Percentiles rank a stretch among this genome's conserved stretches.
Conservation (phyloP, 129 eudicot species). For the Chrysanthemum makinoi region DNA sequence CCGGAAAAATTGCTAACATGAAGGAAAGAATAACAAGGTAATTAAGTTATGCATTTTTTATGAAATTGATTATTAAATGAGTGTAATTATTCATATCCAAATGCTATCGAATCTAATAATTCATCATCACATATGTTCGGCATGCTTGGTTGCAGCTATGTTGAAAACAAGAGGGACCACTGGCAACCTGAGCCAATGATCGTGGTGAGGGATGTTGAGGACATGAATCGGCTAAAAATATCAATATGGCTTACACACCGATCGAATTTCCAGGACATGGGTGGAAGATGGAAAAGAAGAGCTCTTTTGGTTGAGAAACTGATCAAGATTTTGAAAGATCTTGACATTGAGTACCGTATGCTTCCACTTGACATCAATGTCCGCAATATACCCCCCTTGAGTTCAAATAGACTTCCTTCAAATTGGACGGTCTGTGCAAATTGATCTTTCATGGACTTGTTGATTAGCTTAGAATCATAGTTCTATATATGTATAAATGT, state of each 20-base stretch:
- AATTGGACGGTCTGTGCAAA: constrained; percentile 30
- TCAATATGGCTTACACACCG: constrained; percentile 46
- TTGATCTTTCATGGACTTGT: background rate
- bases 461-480: background rate
- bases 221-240: constrained; percentile 44
- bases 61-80: background rate
- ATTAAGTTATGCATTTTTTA: background rate
- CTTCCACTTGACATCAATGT: constrained; percentile 46
- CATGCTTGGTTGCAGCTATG: constrained; percentile 33
- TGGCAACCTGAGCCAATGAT: constrained; percentile 50
- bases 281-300: constrained; percentile 50
- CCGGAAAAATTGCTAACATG: constrained; percentile 41
- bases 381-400: constrained; percentile 29
- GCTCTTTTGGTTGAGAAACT: constrained; percentile 51
- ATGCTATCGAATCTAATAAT: background rate
- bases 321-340: constrained; percentile 44
- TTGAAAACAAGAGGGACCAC: constrained; percentile 45
- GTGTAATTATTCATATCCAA: background rate
- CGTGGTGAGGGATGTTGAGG: constrained; percentile 42
- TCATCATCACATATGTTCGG: background rate
- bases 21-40: constrained; percentile 41
- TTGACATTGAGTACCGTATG: constrained; percentile 52
- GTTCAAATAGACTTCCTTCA: constrained; percentile 35
- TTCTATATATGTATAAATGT: background rate
- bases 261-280: constrained; percentile 63